phyloP scores from a whole-genome alignment of 495 filamentous ascomycete genomes.

The Talaromyces borbonicus region DNA sequence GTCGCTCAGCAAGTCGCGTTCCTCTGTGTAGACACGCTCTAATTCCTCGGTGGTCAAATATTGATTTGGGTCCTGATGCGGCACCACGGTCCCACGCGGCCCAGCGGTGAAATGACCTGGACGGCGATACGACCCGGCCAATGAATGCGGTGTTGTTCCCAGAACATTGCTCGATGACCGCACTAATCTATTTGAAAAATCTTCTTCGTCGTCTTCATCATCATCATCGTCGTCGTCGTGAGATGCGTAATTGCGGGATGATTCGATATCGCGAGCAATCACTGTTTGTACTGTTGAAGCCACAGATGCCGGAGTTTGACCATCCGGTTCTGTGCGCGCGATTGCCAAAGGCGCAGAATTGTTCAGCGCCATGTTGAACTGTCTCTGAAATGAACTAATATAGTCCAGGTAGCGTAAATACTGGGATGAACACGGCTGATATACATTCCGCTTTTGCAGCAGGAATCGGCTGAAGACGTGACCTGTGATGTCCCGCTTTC shows the following conservation, averaged over 20 bases:
- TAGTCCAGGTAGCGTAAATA: background rate
- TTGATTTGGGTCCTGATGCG: constrained; percentile 35
- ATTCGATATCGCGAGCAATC: constrained; percentile 60
- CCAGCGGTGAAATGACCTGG: constrained; percentile 57
- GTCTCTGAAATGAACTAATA: background rate
- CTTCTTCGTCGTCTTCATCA: constrained; percentile 34
- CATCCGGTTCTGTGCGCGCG: constrained; percentile 15
- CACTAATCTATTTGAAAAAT: constrained; percentile 39
- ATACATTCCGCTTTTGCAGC: background rate
- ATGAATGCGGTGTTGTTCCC: constrained; percentile 34
- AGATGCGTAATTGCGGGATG: constrained; percentile 11
- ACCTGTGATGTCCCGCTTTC: too few species aligned
- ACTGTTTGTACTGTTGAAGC: constrained; percentile 59
- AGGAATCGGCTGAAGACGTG: background rate
- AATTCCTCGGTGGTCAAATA: constrained; percentile 51
- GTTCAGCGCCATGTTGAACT: constrained; percentile 14
- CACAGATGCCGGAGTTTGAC: constrained; percentile 39
- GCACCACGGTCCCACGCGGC: constrained; percentile 39
- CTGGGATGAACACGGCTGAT: background rate
- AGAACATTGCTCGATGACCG: constrained; percentile 29
- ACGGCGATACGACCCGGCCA: constrained; percentile 62
- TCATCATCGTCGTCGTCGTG: constrained; percentile 21
- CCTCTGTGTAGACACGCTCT: constrained; percentile 55
- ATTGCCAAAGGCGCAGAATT: constrained; percentile 12
- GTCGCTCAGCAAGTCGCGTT: constrained; percentile 65